Percentiles rank a stretch among this genome's conserved stretches.
These are phyloP conservation scores for Tulasnella sp. DNA, from an alignment of 768 basidiomycete species.

Conservation along the genomic window DNA sequence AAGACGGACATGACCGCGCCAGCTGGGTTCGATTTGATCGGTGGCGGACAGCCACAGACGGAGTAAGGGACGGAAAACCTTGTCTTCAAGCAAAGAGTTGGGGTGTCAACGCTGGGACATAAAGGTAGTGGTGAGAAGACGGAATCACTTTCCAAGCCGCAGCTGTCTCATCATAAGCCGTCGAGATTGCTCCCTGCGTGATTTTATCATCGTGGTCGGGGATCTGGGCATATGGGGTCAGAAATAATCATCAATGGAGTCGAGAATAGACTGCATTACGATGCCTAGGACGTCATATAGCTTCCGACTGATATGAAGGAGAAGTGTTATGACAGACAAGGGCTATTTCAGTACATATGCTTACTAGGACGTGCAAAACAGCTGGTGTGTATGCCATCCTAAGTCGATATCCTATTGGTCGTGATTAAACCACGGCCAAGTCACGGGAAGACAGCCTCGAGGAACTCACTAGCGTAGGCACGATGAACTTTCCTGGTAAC, in stretches of 20 bases:
- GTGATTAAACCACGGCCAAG: neutral
- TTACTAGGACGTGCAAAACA: conserved; percentile 37
- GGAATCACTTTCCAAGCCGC: conserved; percentile 34
- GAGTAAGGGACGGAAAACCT: conserved; percentile 45
- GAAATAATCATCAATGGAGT: neutral
- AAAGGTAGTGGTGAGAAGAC: neutral
- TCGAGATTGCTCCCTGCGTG: conserved; percentile 35
- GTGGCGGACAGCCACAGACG: conserved; percentile 47
- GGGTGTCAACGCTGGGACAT: neutral
- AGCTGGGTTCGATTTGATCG: neutral
- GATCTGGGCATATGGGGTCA: neutral
- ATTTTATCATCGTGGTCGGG: conserved; percentile 39
- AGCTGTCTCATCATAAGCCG: conserved; percentile 40
- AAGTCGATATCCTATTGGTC: conserved; percentile 16
- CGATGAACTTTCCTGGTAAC: conserved; percentile 11
- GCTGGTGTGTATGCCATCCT: conserved; percentile 20
- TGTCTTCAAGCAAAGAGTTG: conserved; percentile 20
- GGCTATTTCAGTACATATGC: conserved; percentile 28
- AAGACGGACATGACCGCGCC: neutral
- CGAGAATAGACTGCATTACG: neutral
- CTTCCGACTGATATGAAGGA: neutral
- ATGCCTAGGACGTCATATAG: neutral
- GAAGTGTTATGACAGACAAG: conserved; percentile 16
- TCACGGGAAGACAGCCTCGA: neutral
- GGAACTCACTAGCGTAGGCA: conserved; percentile 14